Conservation (phyloP, 768 basidiomycete species). For the Rhodocollybia butyracea region DNA sequence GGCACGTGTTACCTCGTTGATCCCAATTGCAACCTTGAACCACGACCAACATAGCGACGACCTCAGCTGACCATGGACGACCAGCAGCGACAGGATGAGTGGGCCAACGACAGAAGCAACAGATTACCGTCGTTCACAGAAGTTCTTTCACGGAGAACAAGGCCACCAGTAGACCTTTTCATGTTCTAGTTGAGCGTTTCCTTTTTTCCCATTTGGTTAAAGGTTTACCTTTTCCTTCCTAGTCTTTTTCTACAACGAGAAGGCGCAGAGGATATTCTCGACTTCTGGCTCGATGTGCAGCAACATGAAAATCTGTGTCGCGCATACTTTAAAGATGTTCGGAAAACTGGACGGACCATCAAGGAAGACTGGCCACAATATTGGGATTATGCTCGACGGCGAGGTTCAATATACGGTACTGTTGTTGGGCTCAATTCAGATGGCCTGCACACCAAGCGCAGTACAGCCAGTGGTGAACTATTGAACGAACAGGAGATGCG, state of each 20-base stretch:
- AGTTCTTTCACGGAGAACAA: slow-evolving; percentile 85
- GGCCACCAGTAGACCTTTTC: slow-evolving; percentile 96
- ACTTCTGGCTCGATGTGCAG: slow-evolving; percentile 99
- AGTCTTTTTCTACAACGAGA: slow-evolving; percentile 96
- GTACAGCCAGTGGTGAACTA: slow-evolving; percentile 72
- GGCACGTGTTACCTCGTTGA: slow-evolving; percentile 5
- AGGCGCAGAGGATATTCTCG: slow-evolving; percentile 92
- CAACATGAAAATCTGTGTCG: slow-evolving; percentile 99
- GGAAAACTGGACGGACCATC: slow-evolving; percentile 89
- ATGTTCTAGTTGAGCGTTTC: slow-evolving; percentile 80
- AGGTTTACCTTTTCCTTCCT: slow-evolving; percentile 6
- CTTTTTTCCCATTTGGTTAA: slow-evolving; percentile 6
- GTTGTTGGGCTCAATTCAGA: slow-evolving; percentile 75
- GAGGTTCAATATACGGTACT: slow-evolving; percentile 92
- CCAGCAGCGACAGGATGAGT: slow-evolving; percentile 70
- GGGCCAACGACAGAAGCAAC: slow-evolving; percentile 66
- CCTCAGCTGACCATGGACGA: slow-evolving; percentile 42
- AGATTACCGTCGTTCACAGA: slow-evolving; percentile 87
- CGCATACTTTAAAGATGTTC: slow-evolving; percentile 98
- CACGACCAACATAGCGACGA: background rate
- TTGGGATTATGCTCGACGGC: slow-evolving; percentile 87
- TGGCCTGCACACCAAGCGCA: slow-evolving; percentile 61
- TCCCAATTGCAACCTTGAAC: background rate
- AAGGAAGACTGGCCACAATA: slow-evolving; percentile 99
- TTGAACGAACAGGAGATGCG: slow-evolving; percentile 69